Evolutionary conservation across 2,329 filamentous ascomycete species (phyloP), one percentile per base, ranked within the genome.

Genomic region (Sclerotinia minor): DNA sequence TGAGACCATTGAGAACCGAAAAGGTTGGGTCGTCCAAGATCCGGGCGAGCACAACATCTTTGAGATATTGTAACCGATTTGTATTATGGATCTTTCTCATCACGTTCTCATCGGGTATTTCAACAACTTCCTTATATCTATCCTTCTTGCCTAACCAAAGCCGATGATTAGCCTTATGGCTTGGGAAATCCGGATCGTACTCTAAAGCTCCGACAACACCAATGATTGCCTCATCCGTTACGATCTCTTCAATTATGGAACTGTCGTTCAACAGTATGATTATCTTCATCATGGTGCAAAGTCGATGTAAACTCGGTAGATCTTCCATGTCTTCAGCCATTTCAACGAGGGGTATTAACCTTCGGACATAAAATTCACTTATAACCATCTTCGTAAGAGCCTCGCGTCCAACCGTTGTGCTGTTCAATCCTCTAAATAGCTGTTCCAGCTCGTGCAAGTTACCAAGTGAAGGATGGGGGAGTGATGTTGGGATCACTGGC

Each of bases 261-360:
- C 91, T 96, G 78, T 99, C 95, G 80, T 98, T 99, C 71, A 98
- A 86, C 65, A 98, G 83, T 65, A 99, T 96, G 67, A 98, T 85
- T 69, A 90, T 91, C 83, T 99, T 99, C 92, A 97, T 95, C 77
- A 99, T 97, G 78, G 93, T 97, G 85, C 95, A 99, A 57, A 99
- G 83, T 59, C 91, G 88, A 78, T 98, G 95, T 69, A 99, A 81
- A 76, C 98, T 94, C 29, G 86, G 81, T 11, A 96, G 82, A 77
- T 92, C 94, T 79, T 99, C 92, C 69, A 97, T 85, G 75, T 97
- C 92, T 79, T 99, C 95, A 13, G 95, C 94, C 80, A 92, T 89
- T 69, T 91, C 87, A 58, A 99, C 92, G 63, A 98, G 79, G 1
- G 92, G 92, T 64, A 95, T 89, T 63, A 99, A 83, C 78, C 94